Conservation (phyloP, 306 rosid genomes). For the Prunus mume region DNA sequence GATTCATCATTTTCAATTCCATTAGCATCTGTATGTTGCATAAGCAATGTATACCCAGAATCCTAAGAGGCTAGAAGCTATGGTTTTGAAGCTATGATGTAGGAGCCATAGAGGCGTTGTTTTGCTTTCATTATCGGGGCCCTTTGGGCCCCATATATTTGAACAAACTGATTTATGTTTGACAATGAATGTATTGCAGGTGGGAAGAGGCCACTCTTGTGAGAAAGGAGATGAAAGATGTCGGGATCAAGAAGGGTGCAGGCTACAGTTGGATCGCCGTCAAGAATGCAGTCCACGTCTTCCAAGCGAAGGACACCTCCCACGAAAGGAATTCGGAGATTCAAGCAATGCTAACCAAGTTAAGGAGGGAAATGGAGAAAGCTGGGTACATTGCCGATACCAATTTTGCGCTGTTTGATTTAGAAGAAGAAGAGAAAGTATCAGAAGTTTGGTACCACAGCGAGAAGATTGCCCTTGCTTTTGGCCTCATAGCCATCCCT, state of each 20-base stretch:
- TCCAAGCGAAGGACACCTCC: conserved; percentile 72
- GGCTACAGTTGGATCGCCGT: conserved; percentile 82
- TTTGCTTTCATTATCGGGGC: background rate
- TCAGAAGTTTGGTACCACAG: conserved; percentile 81
- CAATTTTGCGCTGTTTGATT: conserved; percentile 62
- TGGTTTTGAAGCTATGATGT: too few species aligned
- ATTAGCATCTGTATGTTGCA: background rate
- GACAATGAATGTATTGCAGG: conserved; percentile 39
- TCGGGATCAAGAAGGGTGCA: conserved; percentile 67
- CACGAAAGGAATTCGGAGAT: conserved; percentile 66
- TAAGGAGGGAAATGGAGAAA: conserved; percentile 56
- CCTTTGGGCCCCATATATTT: background rate
- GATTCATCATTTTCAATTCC: background rate
- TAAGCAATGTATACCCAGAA: background rate
- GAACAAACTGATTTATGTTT: background rate
- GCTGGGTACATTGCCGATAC: conserved; percentile 69
- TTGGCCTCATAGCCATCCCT: conserved; percentile 77
- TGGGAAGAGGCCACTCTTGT: conserved; percentile 89
- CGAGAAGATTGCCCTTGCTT: conserved; percentile 80
- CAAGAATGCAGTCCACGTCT: conserved; percentile 59
- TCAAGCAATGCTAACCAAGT: conserved; percentile 59
- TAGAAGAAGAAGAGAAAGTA: conserved; percentile 74
- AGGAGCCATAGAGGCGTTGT: background rate
- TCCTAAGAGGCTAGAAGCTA: background rate
- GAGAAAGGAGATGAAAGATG: conserved; percentile 76